Base-by-base conservation (phyloP, 1,139 yeast species). In the Hansenula sp. region DNA sequence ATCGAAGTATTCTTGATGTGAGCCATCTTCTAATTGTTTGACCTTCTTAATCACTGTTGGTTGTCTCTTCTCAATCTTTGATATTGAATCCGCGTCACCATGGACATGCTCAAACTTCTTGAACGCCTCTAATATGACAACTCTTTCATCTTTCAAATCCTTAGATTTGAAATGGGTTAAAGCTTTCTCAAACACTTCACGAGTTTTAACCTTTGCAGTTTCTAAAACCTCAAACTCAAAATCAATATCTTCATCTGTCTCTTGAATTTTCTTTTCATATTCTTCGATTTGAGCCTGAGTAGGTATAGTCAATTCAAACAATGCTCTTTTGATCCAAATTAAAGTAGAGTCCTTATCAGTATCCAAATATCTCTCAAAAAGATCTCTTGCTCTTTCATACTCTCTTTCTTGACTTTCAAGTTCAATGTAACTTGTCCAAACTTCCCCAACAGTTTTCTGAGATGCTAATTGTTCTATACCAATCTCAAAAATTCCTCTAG, bases 281-380 rank as follows among this genome's bases (percentile, higher is more conserved):
- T 56, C 53, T 20, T 53, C 53, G 25, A 79, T 45, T 53, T 83
- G 89, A 10, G 61, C 63, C 1, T 64, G 63, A 2, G 82, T 71
- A 3, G 90, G 90, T 3, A 82, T 73, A 1, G 81, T 68, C 1
- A 85, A 66, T 56, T 88, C 96, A 57, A 83, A 83, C 47, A 79
- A 62, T 2, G 95, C 95, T 53, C 68, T 72, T 16, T 80, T 69
- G 9, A 85, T 72, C 92, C 95, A 86, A 2, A 70, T 61, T 19
- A 68, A 63, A 8, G 77, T 68, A 7, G 62, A 56, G 28, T 62
- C 59, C 7, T 57, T 52, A 10, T 67, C 61, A 16, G 53, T 34
- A 14, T 56, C 56, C 10, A 82, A 48, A 16, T 73, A 61, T 16
- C 66, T 53, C 37, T 73, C 71, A 51, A 74, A 81, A 2, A 83